Evolutionary conservation across 306 rosid genomes (phyloP), one percentile per base, ranked within the genome.

Genomic region (Castanopsis chinensis): DNA sequence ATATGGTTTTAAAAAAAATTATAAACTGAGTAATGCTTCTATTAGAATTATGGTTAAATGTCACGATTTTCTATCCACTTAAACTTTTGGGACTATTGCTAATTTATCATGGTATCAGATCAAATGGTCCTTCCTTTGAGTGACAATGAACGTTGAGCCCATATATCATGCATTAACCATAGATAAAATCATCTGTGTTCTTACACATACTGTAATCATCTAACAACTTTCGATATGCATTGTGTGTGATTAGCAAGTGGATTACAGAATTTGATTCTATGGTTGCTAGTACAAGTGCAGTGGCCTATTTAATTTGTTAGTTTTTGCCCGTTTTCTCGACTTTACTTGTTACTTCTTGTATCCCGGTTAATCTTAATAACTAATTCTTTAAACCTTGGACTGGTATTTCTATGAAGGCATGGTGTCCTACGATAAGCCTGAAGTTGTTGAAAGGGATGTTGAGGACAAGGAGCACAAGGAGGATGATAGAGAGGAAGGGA

Each of bases 381-480:
- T 80, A 79, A 77, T 71, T 82, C 74, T n/a, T 71, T 35, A 80
- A 0, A 33, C 10, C 51, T 15, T 68, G 52, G 5, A 68, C 35
- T 68, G 23, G 2, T 2, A 3, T 11, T 53, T 11, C 19, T 28
- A 15, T 74, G 59, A 76, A 72, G 88, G 60, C 49, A 93, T 94
- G 98, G 90, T 94, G 6, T 89, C 92, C 18, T 89, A 91, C 27
- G 91, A 88, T 27, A 76, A 86, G 45, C 85, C 89, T 1, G 93
- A 94, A 77, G 85, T 85, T 63, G 84, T 77, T 56, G 92, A 91
- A 64, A 85, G 97, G 84, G 91, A 69, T 58, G 69, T 59, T 27
- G 87, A 87, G 88, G 83, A 81, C 67, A 87, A 84, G 35, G 86
- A 87, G 59, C 74, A 84, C 70, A 82, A 90, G 79, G 88, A 85